phyloP scores from a whole-genome alignment of 441 rosid species.

The Erodium trifolium region DNA sequence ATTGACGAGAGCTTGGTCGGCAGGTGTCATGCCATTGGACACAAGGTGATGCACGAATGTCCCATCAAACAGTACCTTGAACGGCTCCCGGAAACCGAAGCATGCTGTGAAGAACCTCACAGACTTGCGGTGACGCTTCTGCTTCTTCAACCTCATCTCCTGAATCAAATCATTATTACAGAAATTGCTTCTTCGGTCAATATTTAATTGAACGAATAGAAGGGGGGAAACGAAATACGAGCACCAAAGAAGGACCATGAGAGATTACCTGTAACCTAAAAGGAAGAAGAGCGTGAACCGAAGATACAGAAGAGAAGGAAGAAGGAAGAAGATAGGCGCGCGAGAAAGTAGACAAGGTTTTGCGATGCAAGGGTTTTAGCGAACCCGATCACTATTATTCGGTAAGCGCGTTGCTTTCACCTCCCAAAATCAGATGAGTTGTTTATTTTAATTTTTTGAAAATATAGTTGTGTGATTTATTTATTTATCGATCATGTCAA shows the following conservation, averaged over 20 bases:
- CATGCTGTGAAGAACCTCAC: constrained; percentile 70
- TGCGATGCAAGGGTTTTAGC: background rate
- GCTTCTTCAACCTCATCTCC: constrained; percentile 67
- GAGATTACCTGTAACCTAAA: background rate
- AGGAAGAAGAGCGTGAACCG: background rate
- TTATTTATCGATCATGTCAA: no score
- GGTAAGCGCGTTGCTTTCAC: no score
- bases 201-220: background rate
- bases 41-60: constrained; percentile 74
- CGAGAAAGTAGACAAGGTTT: background rate
- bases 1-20: constrained; percentile 52
- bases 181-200: background rate
- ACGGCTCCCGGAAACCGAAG: constrained; percentile 70
- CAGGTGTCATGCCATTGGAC: constrained; percentile 42
- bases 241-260: background rate
- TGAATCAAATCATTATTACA: background rate
- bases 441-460: no score
- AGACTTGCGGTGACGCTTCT: constrained; percentile 60
- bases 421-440: no score
- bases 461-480: no score
- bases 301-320: no score
- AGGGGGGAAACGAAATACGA: background rate
- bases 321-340: background rate
- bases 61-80: constrained; percentile 72
- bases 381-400: no score